These are phyloP conservation scores for Sphagnurus paluster DNA, from an alignment of 1,284 basidiomycete species.

Conservation along the genomic window DNA sequence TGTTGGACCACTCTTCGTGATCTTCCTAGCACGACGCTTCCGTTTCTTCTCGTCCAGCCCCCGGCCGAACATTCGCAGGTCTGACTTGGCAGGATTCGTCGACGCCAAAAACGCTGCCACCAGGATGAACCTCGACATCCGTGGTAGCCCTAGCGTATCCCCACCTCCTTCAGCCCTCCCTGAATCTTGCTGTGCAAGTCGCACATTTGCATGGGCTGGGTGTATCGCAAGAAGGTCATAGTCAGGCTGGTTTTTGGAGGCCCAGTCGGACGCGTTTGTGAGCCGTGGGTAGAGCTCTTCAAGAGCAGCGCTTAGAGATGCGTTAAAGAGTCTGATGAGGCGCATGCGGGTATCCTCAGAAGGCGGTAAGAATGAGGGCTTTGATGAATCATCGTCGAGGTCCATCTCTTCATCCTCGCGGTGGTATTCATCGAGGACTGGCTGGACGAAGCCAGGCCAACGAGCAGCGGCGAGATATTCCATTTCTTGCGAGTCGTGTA, in stretches of 20 bases:
- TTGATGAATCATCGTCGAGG: slow-evolving; percentile 27
- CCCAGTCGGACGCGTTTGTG: slow-evolving; percentile 63
- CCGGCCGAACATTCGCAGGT: slow-evolving; percentile 79
- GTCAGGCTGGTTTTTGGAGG: slow-evolving; percentile 28
- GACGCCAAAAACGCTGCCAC: slow-evolving; percentile 85
- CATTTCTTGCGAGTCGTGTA: slow-evolving; percentile 68
- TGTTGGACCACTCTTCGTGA: slow-evolving; percentile 41
- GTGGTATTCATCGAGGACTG: slow-evolving; percentile 56
- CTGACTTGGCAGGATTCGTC: slow-evolving; percentile 82
- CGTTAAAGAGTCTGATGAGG: slow-evolving; percentile 57
- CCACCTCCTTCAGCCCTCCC: slow-evolving; percentile 17
- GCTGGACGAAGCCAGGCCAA: slow-evolving; percentile 78
- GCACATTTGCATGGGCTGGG: slow-evolving; percentile 8
- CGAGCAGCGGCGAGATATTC: slow-evolving; percentile 75
- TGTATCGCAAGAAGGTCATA: slow-evolving; percentile 17
- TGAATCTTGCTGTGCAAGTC: slow-evolving; percentile 7
- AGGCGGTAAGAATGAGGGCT: slow-evolving; percentile 31
- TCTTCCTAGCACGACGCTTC: slow-evolving; percentile 39
- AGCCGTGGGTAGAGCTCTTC: slow-evolving; percentile 66
- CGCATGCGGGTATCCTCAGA: slow-evolving; percentile 63
- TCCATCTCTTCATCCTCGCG: slow-evolving; percentile 24
- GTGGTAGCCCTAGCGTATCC: slow-evolving; percentile 19
- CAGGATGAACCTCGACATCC: slow-evolving; percentile 74
- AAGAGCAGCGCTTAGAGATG: slow-evolving; percentile 58
- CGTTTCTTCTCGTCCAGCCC: slow-evolving; percentile 67